phyloP scores from a whole-genome alignment of 2,329 filamentous ascomycete species.

The Cladosporium phlei region DNA sequence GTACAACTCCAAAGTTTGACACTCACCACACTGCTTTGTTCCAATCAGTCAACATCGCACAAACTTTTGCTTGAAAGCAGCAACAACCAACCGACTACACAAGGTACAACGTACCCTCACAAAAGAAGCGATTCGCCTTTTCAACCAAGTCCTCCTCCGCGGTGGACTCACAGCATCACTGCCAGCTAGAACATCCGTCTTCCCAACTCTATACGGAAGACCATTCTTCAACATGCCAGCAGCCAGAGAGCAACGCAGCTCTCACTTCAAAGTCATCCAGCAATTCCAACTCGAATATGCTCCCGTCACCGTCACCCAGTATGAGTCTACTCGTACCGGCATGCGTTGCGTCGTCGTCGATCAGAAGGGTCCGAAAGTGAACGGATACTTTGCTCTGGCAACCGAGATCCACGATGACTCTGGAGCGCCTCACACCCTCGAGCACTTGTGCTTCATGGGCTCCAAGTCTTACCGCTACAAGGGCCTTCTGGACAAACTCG shows the following conservation, averaged over 20 bases:
- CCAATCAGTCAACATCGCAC: no score
- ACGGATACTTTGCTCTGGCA: slow-evolving; percentile 89
- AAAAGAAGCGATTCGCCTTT: slow-evolving; percentile 3
- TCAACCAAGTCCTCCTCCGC: not conserved
- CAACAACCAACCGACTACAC: no score
- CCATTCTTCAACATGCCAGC: slow-evolving; percentile 23
- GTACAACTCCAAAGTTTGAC: no score
- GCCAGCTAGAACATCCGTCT: not conserved
- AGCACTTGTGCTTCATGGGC: slow-evolving; percentile 58
- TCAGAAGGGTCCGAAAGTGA: slow-evolving; percentile 87
- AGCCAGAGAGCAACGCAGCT: slow-evolving; percentile 33
- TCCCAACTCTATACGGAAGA: not conserved
- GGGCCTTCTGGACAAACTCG: slow-evolving; percentile 88
- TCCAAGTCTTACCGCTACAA: slow-evolving; percentile 93
- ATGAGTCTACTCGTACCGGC: slow-evolving; percentile 90
- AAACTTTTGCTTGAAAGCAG: no score
- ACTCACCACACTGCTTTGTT: no score
- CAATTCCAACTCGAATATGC: slow-evolving; percentile 87
- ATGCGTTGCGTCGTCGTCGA: slow-evolving; percentile 93
- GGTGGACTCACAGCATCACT: slow-evolving; percentile 1
- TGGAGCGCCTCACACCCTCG: slow-evolving; percentile 63
- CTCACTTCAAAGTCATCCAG: slow-evolving; percentile 76
- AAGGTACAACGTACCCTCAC: not conserved
- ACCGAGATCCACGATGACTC: slow-evolving; percentile 98
- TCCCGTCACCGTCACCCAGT: slow-evolving; percentile 81